phyloP scores from a whole-genome alignment of 805 yeast genomes.

The Barnettozyma sucrosica region DNA sequence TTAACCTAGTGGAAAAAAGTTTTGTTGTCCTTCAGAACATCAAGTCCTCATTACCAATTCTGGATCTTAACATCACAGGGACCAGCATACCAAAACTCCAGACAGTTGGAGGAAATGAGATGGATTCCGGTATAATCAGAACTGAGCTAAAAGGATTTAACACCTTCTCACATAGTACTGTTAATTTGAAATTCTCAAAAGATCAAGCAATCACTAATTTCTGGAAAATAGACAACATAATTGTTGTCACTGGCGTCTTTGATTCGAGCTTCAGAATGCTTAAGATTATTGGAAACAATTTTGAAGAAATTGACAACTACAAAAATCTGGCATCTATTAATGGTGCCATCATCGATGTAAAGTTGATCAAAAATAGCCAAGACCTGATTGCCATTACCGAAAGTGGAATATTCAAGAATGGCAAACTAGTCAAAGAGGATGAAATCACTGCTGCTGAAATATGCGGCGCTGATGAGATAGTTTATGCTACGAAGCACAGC shows the following conservation, averaged over 20 bases:
- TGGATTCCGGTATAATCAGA: slow-evolving; percentile 17
- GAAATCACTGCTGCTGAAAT: slow-evolving; percentile 1
- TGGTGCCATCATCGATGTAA: slow-evolving; percentile 17
- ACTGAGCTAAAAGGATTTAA: slow-evolving; percentile 21
- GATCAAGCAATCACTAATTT: slow-evolving; percentile 6
- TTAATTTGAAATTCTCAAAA: background rate
- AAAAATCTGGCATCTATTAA: slow-evolving; percentile 8
- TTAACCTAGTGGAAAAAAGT: background rate
- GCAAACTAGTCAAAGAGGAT: background rate
- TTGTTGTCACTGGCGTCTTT: slow-evolving; percentile 5
- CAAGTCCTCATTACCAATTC: slow-evolving; percentile 14
- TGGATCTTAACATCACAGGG: slow-evolving; percentile 22
- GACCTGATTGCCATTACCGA: slow-evolving; percentile 11
- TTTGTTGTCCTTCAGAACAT: background rate
- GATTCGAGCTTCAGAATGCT: slow-evolving; percentile 1
- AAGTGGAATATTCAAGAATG: slow-evolving; percentile 19
- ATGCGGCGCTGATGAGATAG: background rate
- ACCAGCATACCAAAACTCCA: slow-evolving; percentile 20
- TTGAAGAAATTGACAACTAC: slow-evolving; percentile 6
- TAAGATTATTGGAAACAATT: background rate
- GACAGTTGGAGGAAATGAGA: slow-evolving; percentile 19
- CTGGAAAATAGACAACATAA: slow-evolving; percentile 15
- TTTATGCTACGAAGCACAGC: background rate
- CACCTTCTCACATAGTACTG: background rate
- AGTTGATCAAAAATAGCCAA: background rate